Base-by-base conservation (phyloP, 1,284 basidiomycete species). In the Polyporus tsugae region DNA sequence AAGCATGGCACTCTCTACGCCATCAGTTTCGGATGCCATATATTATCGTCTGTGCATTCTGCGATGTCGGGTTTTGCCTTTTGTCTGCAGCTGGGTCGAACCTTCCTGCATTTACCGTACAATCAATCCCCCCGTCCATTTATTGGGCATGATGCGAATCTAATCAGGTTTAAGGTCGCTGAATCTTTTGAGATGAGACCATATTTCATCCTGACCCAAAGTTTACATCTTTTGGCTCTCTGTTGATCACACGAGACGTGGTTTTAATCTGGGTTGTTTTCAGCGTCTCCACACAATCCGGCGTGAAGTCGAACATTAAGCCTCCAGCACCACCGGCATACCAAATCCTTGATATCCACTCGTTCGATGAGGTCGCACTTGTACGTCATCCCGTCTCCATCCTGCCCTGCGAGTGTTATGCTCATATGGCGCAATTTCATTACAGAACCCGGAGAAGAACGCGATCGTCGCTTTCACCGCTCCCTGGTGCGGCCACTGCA, bases 381-480 rank as follows among this genome's bases (percentile, higher is more conserved):
- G 91, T 91, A 72, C 49, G 87, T 78, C 15, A 53, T 42, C 19
- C n/a, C 10, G 22, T 22, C 19, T 11, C 22, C 4, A 0, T 22
- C 10, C 1, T 22, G 2, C n/a, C 4, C 19, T n/a, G 17, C 6
- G 22, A 49, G 11, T 22, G 0, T 11, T 22, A 9, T 4, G 10
- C 46, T 49, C 46, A 49, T 25, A 49, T 10, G 9, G 46, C n/a
- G n/a, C 46, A 11, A 6, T 22, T 11, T 6, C 46, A 49, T n/a
- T 13, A 60, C 69, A 93, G 91, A 89, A 96, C 76, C 79, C 86
- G 25, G 83, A 87, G 36, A 96, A 96, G 82, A 87, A 96, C 76
- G 94, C 95, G 58, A 83, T 98, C n/a, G 94, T 98, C 62, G 86
- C 96, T 4, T 97, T 97, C 84, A 97, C 95, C 70, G 91, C 92